Evolutionary conservation across 805 yeast genomes (phyloP), one percentile per base, ranked within the genome.

Genomic region (Metschnikowia peoriensis): DNA sequence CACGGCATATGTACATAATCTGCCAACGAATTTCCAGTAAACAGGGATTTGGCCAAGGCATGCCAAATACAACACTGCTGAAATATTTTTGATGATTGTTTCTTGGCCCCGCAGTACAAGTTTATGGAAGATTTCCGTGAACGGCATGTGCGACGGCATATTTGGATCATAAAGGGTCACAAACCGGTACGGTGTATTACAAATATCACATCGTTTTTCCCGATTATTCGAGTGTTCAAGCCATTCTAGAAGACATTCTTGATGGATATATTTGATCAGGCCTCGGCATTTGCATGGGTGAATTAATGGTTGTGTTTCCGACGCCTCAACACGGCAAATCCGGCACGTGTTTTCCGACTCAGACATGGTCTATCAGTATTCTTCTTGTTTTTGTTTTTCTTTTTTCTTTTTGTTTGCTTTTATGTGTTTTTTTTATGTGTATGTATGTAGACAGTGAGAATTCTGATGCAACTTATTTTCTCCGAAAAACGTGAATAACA

Each of bases 281-380:
- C 99, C 99, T 49, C 90, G 78, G 70, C 99, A 94, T 63, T 82
- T 85, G 70, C 99, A 94, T 3, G 99, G 99, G 67, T 88, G 92
- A 57, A 81, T 86, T 44, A 94, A 73, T 4, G 97, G 97, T 57
- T 88, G 89, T 1, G 80, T 83, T 0, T 70, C 72, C 0, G 94
- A 82, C n/a, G 82, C 92, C 61, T 90, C 98, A 38, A 96, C 93
- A 48, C 97, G 86, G 66, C 99, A 94, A 44, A 94, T 92, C 54
- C 99, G 86, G 69, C 99, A 94, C 3, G 86, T 79, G 34, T 75
- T 78, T 53, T 79, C 86, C 8, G 48, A n/a, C 6, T 57, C 60
- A 6, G 54, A 34, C 60, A 56, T 22, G 22, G 22, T 22, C 22
- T 22, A 22, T 22, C 28, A 14, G 32, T 11, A 40, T 17, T 17